Conservation (phyloP, 1,284 basidiomycete species). For the Phenoliferia sp. region DNA sequence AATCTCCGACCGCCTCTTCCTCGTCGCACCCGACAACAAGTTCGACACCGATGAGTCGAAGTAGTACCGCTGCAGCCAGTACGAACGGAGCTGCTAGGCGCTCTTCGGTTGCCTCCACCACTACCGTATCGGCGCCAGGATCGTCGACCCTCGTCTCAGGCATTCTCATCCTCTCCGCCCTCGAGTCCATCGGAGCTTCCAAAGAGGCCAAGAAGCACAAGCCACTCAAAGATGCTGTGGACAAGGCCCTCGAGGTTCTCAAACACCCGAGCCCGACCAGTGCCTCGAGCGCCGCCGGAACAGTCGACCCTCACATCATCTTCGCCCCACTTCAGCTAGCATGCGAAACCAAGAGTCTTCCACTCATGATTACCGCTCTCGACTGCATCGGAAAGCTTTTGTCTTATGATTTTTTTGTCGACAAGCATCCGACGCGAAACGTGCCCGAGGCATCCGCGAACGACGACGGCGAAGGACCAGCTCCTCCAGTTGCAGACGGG, state of each 20-base stretch:
- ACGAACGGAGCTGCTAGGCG: constrained; percentile 7
- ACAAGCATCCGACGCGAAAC: constrained; percentile 46
- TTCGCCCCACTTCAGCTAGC: constrained; percentile 89
- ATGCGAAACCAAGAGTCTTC: constrained; percentile 86
- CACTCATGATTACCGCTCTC: constrained; percentile 86
- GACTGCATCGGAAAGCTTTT: constrained; percentile 95
- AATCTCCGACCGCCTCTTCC: constrained; percentile 2
- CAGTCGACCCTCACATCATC: constrained; percentile 60
- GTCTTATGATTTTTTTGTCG: constrained; percentile 89
- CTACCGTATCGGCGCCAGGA: constrained; percentile 24
- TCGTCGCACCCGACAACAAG: not conserved
- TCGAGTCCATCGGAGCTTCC: constrained; percentile 79
- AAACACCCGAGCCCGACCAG: constrained; percentile 60
- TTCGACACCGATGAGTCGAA: not conserved
- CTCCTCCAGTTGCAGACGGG: not conserved
- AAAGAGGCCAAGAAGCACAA: constrained; percentile 81
- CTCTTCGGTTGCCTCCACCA: constrained; percentile 29
- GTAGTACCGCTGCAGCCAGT: not conserved
- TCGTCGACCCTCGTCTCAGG: constrained; percentile 42
- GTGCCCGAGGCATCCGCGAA: constrained; percentile 44
- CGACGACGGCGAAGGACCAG: constrained; percentile 50
- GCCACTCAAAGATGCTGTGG: constrained; percentile 74
- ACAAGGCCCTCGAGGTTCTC: constrained; percentile 76
- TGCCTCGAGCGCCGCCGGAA: constrained; percentile 22
- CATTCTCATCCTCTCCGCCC: constrained; percentile 65